Base-by-base conservation (phyloP, 257 asterid genomes). In the Osmanthus fragrans region DNA sequence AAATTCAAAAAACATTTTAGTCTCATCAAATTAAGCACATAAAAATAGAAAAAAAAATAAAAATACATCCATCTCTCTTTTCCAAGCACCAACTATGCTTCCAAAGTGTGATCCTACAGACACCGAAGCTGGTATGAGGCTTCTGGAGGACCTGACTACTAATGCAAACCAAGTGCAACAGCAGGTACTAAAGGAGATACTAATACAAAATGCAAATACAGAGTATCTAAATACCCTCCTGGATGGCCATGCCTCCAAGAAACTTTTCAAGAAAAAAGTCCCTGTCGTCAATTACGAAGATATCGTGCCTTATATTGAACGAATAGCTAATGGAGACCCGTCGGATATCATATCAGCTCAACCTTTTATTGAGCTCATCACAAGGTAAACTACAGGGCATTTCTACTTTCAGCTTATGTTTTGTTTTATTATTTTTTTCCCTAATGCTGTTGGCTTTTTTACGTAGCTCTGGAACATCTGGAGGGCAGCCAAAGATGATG, bases 401-500 rank as follows among this genome's bases (percentile, higher is more conserved):
- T 25, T 70, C 25, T 60, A 56, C 13, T 23, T 15, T 36, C 12
- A 30, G 29, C 36, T 4, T 2, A 70, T 73, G 30, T 10, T 36
- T 3, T 4, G 7, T 7, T 6, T 58, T 2, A n/a, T 21, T 9
- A 10, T 23, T 60, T 10, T 60, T n/a, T 21, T 23, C 33, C 68
- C 80, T 73, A 39, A 23, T 70, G 60, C 56, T 42, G 66, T 80
- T 67, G 77, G 36, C 12, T 42, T 32, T 36, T 25, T 12, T 42
- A 3, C 54, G 9, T 71, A 92, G 97, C 65, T 92, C 97, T 3
- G 97, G 97, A 7, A 92, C 97, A 4, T 92, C 97, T 0, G 97
- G 88, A 0, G 97, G 98, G 4, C 97, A 92, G 77, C 85, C 97
- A 49, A 94, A 94, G 82, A 77, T 92, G 95, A 94, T 94, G 98